Evolutionary conservation across 2,329 filamentous ascomycete species (phyloP), one percentile per base, ranked within the genome.

Genomic region (Hypoxylon sp.): DNA sequence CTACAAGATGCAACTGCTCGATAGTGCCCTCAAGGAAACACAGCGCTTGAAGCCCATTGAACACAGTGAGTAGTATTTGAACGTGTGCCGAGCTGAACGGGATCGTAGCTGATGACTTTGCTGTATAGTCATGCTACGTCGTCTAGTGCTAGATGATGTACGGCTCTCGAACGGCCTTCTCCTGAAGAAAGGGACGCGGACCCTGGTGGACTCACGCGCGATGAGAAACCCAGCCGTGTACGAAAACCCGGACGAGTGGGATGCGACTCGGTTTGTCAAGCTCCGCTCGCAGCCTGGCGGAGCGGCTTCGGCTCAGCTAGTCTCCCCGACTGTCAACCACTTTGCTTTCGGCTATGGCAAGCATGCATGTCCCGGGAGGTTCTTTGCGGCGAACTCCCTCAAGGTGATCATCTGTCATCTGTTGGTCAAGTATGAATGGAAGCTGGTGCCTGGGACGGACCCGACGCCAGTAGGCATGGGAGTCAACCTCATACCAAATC

Each of bases 21-120:
- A 82, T 61, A 80, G 77, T 59, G 78, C 78, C 37, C 44, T 81
- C 15, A 82, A 81, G 62, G 80, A 81, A 67, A 75, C 73, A 11
- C 75, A 79, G 57, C 72, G 80, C 10, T n/a, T 78, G 5, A 74
- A 66, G 7, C 79, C 77, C 10, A 58, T 75, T 1, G 59, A 53
- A 10, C 21, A 68, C 6, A 32, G 77, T 79, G 70, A 59, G 75
- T 58, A 62, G 19, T 24, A 52, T 21, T 6, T 50, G 3, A 42
- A 21, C 1, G 10, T 37, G 5, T 17, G 15, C 35, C 15, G 19
- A 6, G 31, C 7, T 56, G 1, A 0, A 48, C 13, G 21, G 50
- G 11, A 48, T 15, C 10, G 15, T 8, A 32, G 35, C 53, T 70
- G 35, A 72, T 39, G 8, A 46, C 2, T 1, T 15, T n/a, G 32